Conservation (phyloP, 345 rosid genomes). For the Clarkia xantiana region DNA sequence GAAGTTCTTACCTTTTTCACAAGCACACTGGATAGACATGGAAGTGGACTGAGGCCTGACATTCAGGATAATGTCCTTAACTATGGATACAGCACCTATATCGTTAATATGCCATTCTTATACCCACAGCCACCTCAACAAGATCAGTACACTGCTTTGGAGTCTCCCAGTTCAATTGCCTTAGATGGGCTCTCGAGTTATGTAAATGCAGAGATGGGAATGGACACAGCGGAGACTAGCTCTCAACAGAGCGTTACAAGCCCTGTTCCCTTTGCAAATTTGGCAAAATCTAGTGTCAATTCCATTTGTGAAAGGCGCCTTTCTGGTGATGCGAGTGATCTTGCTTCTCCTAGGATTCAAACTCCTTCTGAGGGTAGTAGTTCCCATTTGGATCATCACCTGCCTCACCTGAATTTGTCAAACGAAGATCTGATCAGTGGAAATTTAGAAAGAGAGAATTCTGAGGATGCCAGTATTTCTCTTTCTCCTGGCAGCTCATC, state of each 20-base stretch:
- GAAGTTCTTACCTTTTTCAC: slow-evolving; percentile 38
- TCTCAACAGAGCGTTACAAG: too few species aligned
- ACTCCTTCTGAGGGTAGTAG: too few species aligned
- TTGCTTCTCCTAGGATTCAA: too few species aligned
- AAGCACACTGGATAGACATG: slow-evolving; percentile 62
- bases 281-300: too few species aligned
- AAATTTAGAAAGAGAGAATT: slow-evolving; percentile 17
- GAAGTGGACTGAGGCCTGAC: slow-evolving; percentile 72
- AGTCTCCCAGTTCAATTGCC: too few species aligned
- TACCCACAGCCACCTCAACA: slow-evolving; percentile 30
- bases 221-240: too few species aligned
- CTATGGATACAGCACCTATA: slow-evolving; percentile 24
- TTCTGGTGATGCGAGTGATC: too few species aligned
- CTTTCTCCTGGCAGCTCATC: too few species aligned
- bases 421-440: slow-evolving; percentile 33
- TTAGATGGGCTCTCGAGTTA: too few species aligned
- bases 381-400: slow-evolving; percentile 11
- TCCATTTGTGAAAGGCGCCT: too few species aligned
- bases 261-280: too few species aligned
- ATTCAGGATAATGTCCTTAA: slow-evolving; percentile 40
- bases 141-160: slow-evolving; percentile 12
- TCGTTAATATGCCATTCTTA: slow-evolving; percentile 15
- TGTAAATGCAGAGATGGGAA: too few species aligned
- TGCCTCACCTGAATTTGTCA: slow-evolving; percentile 27
- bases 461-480: slow-evolving; percentile 1